Evolutionary conservation across 352 stramenopile species (phyloP).

Genomic region (Phytophthora palmivora): DNA sequence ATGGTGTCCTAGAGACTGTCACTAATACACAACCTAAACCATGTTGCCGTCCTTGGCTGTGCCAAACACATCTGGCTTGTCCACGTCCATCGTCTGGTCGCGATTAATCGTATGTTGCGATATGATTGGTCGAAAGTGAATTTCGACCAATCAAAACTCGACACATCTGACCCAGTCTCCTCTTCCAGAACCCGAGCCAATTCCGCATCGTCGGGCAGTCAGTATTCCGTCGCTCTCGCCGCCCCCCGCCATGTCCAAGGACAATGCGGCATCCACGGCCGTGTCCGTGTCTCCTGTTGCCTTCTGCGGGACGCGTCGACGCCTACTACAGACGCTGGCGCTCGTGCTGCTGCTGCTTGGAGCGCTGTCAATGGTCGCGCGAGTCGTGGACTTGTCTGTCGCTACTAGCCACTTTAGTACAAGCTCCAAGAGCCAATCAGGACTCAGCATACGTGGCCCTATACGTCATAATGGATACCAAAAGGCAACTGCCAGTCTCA

Average conservation of each 20-base stretch:
- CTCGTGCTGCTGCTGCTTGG: constrained; percentile 18
- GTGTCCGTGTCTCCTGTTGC: constrained; percentile 10
- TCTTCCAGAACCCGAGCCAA: constrained; percentile 6
- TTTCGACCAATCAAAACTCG: constrained; percentile 21
- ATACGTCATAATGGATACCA: constrained; percentile 27
- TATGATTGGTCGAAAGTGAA: constrained; percentile 9
- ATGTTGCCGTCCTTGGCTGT: background rate
- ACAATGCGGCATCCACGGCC: constrained; percentile 12
- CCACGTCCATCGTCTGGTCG: constrained; percentile 19
- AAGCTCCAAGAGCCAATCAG: constrained; percentile 12
- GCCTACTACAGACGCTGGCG: constrained; percentile 14
- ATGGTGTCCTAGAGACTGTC: background rate
- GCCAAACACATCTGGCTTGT: constrained; percentile 8
- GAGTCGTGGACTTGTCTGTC: constrained; percentile 17
- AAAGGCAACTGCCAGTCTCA: constrained; percentile 8
- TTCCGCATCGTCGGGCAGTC: constrained; percentile 5
- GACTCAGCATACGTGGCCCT: constrained; percentile 20
- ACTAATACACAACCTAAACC: background rate
- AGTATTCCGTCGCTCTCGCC: constrained; percentile 38
- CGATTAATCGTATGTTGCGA: constrained; percentile 16
- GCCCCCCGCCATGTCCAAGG: constrained; percentile 30
- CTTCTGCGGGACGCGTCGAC: constrained; percentile 13
- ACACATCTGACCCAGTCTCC: constrained; percentile 16
- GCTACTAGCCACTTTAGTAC: constrained; percentile 7
- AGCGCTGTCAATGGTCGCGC: constrained; percentile 16